Percentiles rank a stretch among this genome's conserved stretches.
phyloP scores from a whole-genome alignment of 129 eudicot species.

The Daucus carota region DNA sequence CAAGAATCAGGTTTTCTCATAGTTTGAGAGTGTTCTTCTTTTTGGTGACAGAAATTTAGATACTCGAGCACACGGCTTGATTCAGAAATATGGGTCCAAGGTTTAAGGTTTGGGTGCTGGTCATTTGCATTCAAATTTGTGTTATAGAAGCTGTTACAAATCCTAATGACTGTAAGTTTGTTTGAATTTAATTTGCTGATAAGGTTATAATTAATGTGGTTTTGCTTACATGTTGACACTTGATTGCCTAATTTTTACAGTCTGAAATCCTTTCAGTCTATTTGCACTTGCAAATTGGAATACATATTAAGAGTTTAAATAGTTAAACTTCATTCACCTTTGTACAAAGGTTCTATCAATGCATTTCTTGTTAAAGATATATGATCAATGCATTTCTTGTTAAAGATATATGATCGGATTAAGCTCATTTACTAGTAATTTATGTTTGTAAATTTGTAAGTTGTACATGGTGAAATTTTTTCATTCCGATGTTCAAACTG shows the following conservation, averaged over 20 bases:
- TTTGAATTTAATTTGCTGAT: background rate
- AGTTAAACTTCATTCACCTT: background rate
- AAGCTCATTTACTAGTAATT: too few species aligned
- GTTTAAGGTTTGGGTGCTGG: constrained; percentile 28
- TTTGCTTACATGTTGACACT: background rate
- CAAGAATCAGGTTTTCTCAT: background rate
- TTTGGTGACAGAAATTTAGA: background rate
- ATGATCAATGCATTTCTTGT: background rate
- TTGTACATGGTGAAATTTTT: background rate
- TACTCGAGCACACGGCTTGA: background rate
- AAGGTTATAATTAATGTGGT: background rate
- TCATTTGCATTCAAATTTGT: constrained; percentile 35
- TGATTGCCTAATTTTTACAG: background rate
- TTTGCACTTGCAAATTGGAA: too few species aligned
- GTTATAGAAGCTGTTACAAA: constrained; percentile 36
- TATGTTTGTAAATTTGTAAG: background rate
- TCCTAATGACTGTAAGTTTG: constrained; percentile 47
- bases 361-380: background rate
- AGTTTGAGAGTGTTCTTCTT: constrained; percentile 4
- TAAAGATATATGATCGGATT: background rate
- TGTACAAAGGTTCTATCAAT: background rate
- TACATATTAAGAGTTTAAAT: background rate
- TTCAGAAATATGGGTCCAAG: constrained; percentile 34
- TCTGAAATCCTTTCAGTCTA: background rate
- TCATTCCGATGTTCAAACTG: background rate